A percentile compares a stretch with the other conserved stretches of the same genome.
Evolutionary conservation across 495 filamentous ascomycete genomes (phyloP).

Genomic region (Saxophila tyrrhenica): DNA sequence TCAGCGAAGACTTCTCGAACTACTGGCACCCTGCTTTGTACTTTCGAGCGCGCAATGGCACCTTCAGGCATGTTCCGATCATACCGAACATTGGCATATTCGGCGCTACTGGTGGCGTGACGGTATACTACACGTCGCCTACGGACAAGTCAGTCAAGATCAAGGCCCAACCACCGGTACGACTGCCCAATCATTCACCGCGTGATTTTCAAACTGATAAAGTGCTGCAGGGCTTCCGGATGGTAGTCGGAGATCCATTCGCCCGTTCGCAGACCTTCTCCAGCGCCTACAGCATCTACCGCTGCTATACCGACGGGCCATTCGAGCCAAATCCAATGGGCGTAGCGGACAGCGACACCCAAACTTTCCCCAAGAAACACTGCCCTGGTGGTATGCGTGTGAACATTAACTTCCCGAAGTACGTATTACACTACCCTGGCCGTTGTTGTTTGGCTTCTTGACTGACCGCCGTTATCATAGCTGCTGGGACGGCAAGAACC

Average conservation of each 20-base stretch:
- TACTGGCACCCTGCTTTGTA: conserved; percentile 24
- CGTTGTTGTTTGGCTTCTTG: not conserved
- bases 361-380: conserved; percentile 18
- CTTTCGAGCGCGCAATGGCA: conserved; percentile 22
- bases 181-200: not conserved
- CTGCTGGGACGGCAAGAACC: conserved; percentile 24
- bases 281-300: not conserved
- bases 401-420: conserved; percentile 21
- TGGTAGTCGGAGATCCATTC: conserved; percentile 18
- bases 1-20: conserved; percentile 22
- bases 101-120: conserved; percentile 19
- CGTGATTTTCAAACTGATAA: not conserved
- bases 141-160: conserved; percentile 2
- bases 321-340: conserved; percentile 1
- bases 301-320: not conserved
- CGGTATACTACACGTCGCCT: conserved; percentile 17
- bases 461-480: not conserved
- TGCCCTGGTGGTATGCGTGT: conserved; percentile 23
- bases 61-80: conserved; percentile 20
- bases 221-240: conserved; percentile 18
- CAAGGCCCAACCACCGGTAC: not conserved
- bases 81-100: conserved; percentile 16
- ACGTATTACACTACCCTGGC: not conserved
- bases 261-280: not conserved
- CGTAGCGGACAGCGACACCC: conserved; percentile 6